Evolutionary conservation across 78 protist species (phyloP).

Genomic region (Mastigamoeba balamuthi): DNA sequence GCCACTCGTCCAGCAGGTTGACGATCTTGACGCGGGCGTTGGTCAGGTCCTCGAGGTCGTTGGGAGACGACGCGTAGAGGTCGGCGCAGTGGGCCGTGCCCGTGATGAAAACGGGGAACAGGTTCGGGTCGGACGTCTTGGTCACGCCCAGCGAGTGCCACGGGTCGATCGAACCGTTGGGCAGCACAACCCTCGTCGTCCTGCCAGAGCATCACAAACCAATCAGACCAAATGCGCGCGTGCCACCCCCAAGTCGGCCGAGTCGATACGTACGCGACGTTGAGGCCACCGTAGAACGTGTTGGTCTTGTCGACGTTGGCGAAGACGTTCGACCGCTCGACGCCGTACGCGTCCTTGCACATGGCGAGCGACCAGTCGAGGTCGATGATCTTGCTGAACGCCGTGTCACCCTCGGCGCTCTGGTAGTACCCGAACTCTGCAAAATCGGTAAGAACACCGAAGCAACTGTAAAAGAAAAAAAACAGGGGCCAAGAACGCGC

Average conservation of each 20-base stretch:
- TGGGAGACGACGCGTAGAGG: not conserved
- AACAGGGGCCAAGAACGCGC: too few species aligned
- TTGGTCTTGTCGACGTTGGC: not conserved
- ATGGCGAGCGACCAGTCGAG: not conserved
- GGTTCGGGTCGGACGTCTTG: not conserved
- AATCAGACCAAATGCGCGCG: too few species aligned
- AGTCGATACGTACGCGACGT: too few species aligned
- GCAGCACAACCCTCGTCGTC: not conserved
- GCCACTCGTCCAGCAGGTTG: too few species aligned
- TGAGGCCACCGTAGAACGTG: not conserved
- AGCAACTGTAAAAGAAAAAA: not conserved
- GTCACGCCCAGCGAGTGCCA: not conserved
- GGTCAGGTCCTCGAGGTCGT: not conserved
- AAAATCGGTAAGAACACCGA: not conserved
- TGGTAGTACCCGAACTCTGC: not conserved
- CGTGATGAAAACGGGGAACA: not conserved
- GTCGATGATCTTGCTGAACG: not conserved
- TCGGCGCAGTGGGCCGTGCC: not conserved
- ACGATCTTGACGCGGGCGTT: too few species aligned
- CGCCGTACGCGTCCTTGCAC: not conserved
- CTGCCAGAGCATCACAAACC: too few species aligned
- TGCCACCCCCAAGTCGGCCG: too few species aligned
- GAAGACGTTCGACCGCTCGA: not conserved
- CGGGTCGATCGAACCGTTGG: not conserved
- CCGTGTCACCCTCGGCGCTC: not conserved